Conservation (phyloP, 1,284 basidiomycete species). For the Heimioporus punctisporus region DNA sequence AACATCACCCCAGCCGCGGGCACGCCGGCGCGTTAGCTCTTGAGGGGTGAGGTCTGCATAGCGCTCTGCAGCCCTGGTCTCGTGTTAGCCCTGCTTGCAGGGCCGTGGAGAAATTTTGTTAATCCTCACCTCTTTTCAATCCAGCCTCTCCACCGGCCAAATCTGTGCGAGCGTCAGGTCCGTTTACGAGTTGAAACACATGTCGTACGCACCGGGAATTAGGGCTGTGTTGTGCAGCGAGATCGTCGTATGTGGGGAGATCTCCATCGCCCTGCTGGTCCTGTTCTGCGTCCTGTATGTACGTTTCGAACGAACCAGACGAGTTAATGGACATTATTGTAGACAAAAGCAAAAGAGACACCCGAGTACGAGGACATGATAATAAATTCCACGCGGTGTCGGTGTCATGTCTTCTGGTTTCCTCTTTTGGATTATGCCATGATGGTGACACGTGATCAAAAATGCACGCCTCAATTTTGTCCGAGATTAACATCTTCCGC, state of each 20-base stretch:
- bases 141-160: conserved; percentile 83
- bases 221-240: conserved; percentile 69
- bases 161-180: conserved; percentile 42
- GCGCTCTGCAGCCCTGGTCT: conserved; percentile 74
- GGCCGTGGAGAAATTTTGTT: neutral
- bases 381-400: neutral
- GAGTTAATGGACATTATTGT: conserved; percentile 26
- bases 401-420: neutral
- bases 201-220: conserved; percentile 64
- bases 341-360: neutral
- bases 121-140: conserved; percentile 74
- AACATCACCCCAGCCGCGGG: conserved; percentile 68
- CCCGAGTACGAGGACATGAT: neutral
- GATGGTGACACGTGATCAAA: conserved; percentile 13
- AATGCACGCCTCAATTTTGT: neutral
- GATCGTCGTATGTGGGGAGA: conserved; percentile 77
- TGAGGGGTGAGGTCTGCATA: conserved; percentile 66
- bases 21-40: conserved; percentile 55
- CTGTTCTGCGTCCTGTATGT: conserved; percentile 48
- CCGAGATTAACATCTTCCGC: neutral
- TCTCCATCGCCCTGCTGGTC: conserved; percentile 58
- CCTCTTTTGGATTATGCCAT: conserved; percentile 1
- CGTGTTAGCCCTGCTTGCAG: conserved; percentile 13
- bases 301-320: conserved; percentile 19
- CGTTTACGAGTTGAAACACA: neutral